Evolutionary conservation across 495 filamentous ascomycete species (phyloP).

Genomic region (Daldinia bambusicola): DNA sequence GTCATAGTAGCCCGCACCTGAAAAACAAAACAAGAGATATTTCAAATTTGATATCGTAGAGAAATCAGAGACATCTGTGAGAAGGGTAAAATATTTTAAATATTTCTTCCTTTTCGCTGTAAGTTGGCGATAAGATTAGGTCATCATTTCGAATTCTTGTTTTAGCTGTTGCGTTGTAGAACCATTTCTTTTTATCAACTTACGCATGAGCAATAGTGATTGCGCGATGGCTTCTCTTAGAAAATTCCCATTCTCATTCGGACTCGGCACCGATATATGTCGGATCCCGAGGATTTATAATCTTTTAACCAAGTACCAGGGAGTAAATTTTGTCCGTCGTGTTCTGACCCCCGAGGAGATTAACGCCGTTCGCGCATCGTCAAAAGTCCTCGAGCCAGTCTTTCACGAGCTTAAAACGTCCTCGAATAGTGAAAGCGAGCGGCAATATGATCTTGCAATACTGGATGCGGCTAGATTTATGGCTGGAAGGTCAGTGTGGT

Average conservation of each 20-base stretch:
- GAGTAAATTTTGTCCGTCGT: constrained; percentile 52
- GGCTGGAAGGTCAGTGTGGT: constrained; percentile 61
- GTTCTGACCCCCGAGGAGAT: constrained; percentile 56
- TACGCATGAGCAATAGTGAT: not conserved
- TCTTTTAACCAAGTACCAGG: constrained; percentile 40
- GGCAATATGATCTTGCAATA: not conserved
- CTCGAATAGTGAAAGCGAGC: not conserved
- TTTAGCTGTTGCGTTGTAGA: not conserved
- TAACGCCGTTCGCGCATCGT: not conserved
- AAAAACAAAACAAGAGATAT: not conserved
- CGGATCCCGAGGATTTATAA: constrained; percentile 57
- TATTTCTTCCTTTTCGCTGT: not conserved
- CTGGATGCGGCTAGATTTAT: constrained; percentile 53
- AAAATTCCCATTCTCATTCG: constrained; percentile 52
- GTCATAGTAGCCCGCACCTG: not conserved
- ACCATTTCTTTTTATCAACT: not conserved
- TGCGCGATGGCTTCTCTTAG: not conserved
- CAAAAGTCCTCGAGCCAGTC: constrained; percentile 21
- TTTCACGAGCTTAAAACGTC: not conserved
- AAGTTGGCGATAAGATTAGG: constrained; percentile 2
- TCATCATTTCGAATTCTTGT: not conserved
- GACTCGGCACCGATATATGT: constrained; percentile 69
- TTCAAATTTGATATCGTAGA: not conserved
- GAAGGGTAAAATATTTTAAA: too few relatives aligned
- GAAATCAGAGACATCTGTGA: not conserved